Conservation (phyloP, 768 basidiomycete genomes). For the Phaeotremella skinneri region DNA sequence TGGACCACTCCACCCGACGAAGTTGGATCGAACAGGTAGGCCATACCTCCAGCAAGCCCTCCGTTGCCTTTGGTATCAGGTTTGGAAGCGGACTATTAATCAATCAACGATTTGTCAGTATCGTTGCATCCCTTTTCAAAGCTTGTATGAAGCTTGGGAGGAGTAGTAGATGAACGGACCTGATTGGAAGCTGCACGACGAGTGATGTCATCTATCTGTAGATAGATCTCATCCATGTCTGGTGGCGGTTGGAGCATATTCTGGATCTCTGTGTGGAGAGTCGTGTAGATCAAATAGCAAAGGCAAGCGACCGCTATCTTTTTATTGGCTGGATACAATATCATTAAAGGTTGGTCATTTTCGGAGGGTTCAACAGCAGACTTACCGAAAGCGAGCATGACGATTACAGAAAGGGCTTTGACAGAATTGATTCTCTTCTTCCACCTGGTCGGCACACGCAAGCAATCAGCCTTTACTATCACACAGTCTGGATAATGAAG, state of each 20-base stretch:
- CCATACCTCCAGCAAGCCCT: conserved; percentile 32
- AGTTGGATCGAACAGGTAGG: conserved; percentile 37
- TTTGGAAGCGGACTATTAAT: conserved; percentile 18
- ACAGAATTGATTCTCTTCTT: conserved; percentile 36
- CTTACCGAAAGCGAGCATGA: conserved; percentile 36
- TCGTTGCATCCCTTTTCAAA: not conserved
- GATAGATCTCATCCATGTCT: conserved; percentile 10
- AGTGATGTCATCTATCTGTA: conserved; percentile 10
- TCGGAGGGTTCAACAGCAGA: no score
- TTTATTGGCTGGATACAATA: conserved; percentile 17
- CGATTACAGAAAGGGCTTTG: conserved; percentile 30
- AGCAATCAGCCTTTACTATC: no score
- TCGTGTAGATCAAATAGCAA: conserved; percentile 23
- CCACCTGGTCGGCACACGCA: no score
- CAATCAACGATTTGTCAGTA: not conserved
- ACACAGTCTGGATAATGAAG: no score
- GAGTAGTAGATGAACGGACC: conserved; percentile 12
- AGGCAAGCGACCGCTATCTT: conserved; percentile 20
- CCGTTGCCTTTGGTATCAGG: conserved; percentile 1
- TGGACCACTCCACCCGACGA: conserved; percentile 8
- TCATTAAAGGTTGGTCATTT: no score
- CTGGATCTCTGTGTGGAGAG: conserved; percentile 22
- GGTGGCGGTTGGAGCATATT: conserved; percentile 28
- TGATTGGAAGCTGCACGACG: conserved; percentile 1
- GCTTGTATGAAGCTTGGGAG: conserved; percentile 7